Percentiles rank a stretch among this genome's conserved stretches.
phyloP scores from a whole-genome alignment of 1,284 basidiomycete genomes.

The Erythrobasidium hasegawianum region DNA sequence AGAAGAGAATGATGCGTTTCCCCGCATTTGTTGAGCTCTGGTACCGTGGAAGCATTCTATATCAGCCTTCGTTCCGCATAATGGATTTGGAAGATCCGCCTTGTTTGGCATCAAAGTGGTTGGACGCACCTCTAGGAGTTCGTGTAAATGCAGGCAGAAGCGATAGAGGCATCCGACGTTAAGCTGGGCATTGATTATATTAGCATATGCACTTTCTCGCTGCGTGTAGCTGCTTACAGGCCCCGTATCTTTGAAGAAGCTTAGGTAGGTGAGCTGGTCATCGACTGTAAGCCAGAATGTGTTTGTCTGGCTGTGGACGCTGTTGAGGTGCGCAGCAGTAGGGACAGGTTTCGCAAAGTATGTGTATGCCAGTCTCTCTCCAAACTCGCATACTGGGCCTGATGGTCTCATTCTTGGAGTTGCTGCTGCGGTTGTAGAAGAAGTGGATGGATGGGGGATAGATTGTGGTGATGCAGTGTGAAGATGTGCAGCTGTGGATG shows the following conservation, averaged over 20 bases:
- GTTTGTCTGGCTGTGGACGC: slow-evolving; percentile 13
- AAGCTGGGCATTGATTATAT: slow-evolving; percentile 48
- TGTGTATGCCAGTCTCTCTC: slow-evolving; percentile 40
- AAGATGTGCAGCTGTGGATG: not conserved
- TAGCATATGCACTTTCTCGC: no score
- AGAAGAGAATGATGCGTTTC: slow-evolving; percentile 80
- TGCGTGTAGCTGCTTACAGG: slow-evolving; percentile 59
- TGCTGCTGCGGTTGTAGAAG: not conserved
- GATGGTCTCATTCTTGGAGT: slow-evolving; percentile 10
- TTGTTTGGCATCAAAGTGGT: not conserved
- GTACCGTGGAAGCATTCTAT: slow-evolving; percentile 42
- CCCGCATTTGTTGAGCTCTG: slow-evolving; percentile 66
- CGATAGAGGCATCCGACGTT: slow-evolving; percentile 86
- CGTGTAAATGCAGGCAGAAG: slow-evolving; percentile 87
- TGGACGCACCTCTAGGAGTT: slow-evolving; percentile 69
- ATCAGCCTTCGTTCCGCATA: no score
- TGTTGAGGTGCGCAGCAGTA: slow-evolving; percentile 35
- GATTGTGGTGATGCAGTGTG: not conserved
- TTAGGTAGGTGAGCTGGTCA: slow-evolving; percentile 84
- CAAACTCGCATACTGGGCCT: slow-evolving; percentile 33
- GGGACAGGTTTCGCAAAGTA: slow-evolving; percentile 41
- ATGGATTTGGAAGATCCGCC: no score
- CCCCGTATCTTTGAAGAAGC: slow-evolving; percentile 93
- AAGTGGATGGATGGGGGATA: slow-evolving; percentile 15
- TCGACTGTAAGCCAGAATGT: slow-evolving; percentile 62